A percentile compares a stretch with the other conserved stretches of the same genome.
Conservation (phyloP, 1,139 yeast genomes). For the Kodamaea sp. region DNA sequence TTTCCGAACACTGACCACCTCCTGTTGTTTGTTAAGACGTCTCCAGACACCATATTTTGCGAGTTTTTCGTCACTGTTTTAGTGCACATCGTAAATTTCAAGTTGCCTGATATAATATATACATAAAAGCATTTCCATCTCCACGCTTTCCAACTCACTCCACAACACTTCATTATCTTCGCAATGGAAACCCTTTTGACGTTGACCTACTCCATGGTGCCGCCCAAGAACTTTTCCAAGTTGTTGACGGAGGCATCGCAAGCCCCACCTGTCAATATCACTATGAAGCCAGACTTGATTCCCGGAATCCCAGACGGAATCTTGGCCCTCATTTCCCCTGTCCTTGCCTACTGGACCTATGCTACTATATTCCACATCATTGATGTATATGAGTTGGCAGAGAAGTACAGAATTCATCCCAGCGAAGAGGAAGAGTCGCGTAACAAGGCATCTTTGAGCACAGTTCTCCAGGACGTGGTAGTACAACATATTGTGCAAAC, state of each 20-base stretch:
- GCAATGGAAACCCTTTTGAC: conserved; percentile 7
- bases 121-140: no score
- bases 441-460: conserved; percentile 68
- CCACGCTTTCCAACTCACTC: no score
- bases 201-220: conserved; percentile 5
- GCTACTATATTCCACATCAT: conserved; percentile 73
- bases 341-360: conserved; percentile 80
- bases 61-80: no score
- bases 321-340: conserved; percentile 71
- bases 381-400: conserved; percentile 75
- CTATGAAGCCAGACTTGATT: conserved; percentile 43
- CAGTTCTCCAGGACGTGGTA: conserved; percentile 79
- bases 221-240: conserved; percentile 20
- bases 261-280: conserved; percentile 9
- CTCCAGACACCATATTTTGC: no score
- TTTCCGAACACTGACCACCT: no score
- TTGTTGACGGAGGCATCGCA: conserved; percentile 18
- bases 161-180: no score
- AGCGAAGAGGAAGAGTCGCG: conserved; percentile 76
- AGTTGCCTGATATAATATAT: no score
- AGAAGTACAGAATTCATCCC: conserved; percentile 85
- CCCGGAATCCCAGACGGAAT: conserved; percentile 71
- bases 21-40: no score
- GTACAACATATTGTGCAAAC: conserved; percentile 85
- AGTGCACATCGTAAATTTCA: no score